These are phyloP conservation scores for Nemania sp. DNA, from an alignment of 2,329 filamentous ascomycete species.

Conservation along the genomic window DNA sequence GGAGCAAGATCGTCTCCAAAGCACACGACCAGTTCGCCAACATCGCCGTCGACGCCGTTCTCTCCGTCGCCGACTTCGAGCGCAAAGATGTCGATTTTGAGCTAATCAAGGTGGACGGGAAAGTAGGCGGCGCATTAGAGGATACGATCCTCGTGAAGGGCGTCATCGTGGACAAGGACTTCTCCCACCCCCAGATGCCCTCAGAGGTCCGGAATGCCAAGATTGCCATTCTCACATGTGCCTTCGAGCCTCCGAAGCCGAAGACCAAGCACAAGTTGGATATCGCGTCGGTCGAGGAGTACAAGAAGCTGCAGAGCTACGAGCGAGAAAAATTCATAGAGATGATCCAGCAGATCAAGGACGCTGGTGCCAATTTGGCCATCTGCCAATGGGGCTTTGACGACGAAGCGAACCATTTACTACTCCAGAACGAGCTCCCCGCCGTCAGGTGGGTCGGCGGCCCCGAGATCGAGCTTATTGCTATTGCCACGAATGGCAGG, in stretches of 20 bases:
- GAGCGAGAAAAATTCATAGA: constrained; percentile 95
- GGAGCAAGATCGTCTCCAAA: constrained; percentile 99
- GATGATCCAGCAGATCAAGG: constrained; percentile 99
- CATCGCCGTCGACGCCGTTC: constrained; percentile 94
- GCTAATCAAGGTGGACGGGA: constrained; percentile 98
- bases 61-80: constrained; percentile 94
- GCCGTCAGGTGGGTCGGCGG: constrained; percentile 98
- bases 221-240: constrained; percentile 95
- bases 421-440: constrained; percentile 93
- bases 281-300: constrained; percentile 95
- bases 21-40: constrained; percentile 97
- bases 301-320: constrained; percentile 96
- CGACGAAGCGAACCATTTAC: constrained; percentile 95
- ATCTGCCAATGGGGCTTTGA: constrained; percentile 99
- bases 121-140: constrained; percentile 91
- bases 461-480: constrained; percentile 97
- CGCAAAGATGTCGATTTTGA: constrained; percentile 98
- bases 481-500: constrained; percentile 95
- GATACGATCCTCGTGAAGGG: constrained; percentile 95
- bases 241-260: constrained; percentile 97
- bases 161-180: constrained; percentile 99
- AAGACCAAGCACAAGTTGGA: constrained; percentile 99
- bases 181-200: constrained; percentile 99
- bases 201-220: constrained; percentile 94
- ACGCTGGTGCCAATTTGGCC: constrained; percentile 92